Base-by-base conservation (phyloP, 2,329 filamentous ascomycete species). In the Onygena corvina region DNA sequence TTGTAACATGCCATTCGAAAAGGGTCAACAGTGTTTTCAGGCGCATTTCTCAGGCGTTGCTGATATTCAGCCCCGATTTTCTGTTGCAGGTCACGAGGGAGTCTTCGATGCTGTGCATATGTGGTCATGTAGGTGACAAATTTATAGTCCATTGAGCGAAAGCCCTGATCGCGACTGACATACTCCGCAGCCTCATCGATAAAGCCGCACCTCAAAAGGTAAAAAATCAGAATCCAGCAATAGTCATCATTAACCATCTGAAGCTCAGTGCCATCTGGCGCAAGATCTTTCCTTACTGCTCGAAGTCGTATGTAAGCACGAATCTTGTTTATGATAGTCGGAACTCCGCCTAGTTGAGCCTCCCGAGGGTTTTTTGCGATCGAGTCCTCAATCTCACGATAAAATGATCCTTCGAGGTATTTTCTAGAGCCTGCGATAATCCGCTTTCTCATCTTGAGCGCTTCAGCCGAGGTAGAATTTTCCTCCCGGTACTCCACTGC, bases 1-100 rank as follows among this genome's bases (percentile, higher is more conserved):
- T 98, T 96, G 75, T 96, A 96, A 65, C 92, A 95, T 44, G 90
- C 89, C 80, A 94, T 89, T 48, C 88, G 82, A 71, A 93, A 98
- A 21, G 92, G 92, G 64, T 98, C 92, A 55, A 93, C 81, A 1
- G 86, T 85, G 61, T 89, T 83, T 51, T 92, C 86, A 0, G 86
- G 85, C 0, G 86, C 86, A 59, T 93, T 86, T 55, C 86, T 83
- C 21, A 82, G 77, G 40, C 88, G 82, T 63, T 93, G 86, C 47
- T 84, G 84, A 66, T 93, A 95, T 62, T 95, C 89, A 54, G 84
- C 86, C 57, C 84, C 85, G 67, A 94, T 94, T 54, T 86, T 84
- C 57, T 88, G 85, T 60, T 94, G 85, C 50, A 94, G 70, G 54
- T 89, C 84, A 35, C 81, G 76, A 56, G 81, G 81, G 23, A 98